phyloP scores from a whole-genome alignment of 495 filamentous ascomycete genomes.

The Barbatosphaeria neglecta region DNA sequence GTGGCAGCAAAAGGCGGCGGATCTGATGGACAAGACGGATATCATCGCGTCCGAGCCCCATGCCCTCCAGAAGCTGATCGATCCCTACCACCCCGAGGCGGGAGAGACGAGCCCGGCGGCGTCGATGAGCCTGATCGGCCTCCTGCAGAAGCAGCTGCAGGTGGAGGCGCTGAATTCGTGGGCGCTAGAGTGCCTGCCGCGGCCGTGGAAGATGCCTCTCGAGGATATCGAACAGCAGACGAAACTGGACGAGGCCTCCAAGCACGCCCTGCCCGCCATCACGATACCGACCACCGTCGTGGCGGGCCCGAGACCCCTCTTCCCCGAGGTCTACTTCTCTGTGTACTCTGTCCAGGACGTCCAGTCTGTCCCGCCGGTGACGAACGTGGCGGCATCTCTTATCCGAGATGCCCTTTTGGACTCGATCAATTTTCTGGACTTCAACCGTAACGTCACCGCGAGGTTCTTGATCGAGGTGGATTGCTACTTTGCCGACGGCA shows the following conservation, averaged over 20 bases:
- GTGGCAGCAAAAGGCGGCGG: constrained; percentile 55
- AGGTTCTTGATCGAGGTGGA: constrained; percentile 89
- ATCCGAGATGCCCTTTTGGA: constrained; percentile 80
- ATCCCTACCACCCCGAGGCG: constrained; percentile 58
- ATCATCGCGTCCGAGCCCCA: constrained; percentile 80
- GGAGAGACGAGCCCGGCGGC: constrained; percentile 21
- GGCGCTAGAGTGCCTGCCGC: constrained; percentile 70
- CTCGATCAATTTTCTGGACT: constrained; percentile 88
- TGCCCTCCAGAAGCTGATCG: constrained; percentile 67
- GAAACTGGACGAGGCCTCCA: constrained; percentile 46
- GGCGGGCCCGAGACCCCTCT: constrained; percentile 61
- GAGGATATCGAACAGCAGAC: constrained; percentile 37
- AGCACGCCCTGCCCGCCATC: constrained; percentile 66
- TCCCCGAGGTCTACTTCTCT: constrained; percentile 89
- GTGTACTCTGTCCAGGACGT: constrained; percentile 82
- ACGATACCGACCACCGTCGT: constrained; percentile 61
- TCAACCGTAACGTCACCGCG: constrained; percentile 77
- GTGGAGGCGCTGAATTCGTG: constrained; percentile 56
- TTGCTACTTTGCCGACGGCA: constrained; percentile 79
- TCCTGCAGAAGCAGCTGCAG: constrained; percentile 80
- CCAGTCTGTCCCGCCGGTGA: constrained; percentile 75
- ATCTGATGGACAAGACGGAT: constrained; percentile 83
- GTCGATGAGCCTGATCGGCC: constrained; percentile 54
- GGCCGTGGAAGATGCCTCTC: constrained; percentile 59
- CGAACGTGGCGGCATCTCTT: constrained; percentile 65